Base-by-base conservation (phyloP, 352 stramenopile genomes). In the Phytophthora tentaculata region DNA sequence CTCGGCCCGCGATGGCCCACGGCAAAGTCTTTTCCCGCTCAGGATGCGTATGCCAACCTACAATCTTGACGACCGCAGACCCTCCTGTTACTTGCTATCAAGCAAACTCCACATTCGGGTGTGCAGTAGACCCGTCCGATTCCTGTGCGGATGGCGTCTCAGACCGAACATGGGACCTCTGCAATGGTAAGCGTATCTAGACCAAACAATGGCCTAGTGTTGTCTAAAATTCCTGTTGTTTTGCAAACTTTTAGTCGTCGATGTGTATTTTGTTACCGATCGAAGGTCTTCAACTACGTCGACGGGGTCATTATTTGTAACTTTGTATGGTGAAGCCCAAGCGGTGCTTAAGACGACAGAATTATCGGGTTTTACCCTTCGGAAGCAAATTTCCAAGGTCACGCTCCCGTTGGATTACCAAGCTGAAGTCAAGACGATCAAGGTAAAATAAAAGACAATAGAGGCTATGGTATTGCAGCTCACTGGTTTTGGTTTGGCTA, bases 121-220 rank as follows among this genome's bases (percentile, higher is more conserved):
- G 76, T 51, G 64, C 52, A 13, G 54, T 84, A 24, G 37, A 70
- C 14, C 54, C 65, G 6, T 61, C 41, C 12, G 62, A 64, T 9
- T 35, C 51, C 3, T 82, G 74, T 29, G 49, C 29, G 0, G 61
- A 59, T 24, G 49, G 51, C n/a, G 44, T 64, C 17, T 32, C 23
- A n/a, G 37, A 52, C 13, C 35, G 48, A 28, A 48, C 64, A 1
- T 75, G 74, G 67, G 77, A 84, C 57, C 63, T 70, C 2, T 82
- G 77, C 50, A 80, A 84, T 60, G 71, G 77, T 81, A 48, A 26
- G 57, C 51, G 10, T 22, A 5, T n/a, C n/a, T n/a, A n/a, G n/a
- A n/a, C n/a, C n/a, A n/a, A n/a, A n/a, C n/a, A n/a, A n/a, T n/a
- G n/a, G n/a, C 28, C 28, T 32, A 9, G 28, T 32, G 28, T 32